Evolutionary conservation across 441 rosid genomes (phyloP).

Genomic region (Adansonia rubrostipa): DNA sequence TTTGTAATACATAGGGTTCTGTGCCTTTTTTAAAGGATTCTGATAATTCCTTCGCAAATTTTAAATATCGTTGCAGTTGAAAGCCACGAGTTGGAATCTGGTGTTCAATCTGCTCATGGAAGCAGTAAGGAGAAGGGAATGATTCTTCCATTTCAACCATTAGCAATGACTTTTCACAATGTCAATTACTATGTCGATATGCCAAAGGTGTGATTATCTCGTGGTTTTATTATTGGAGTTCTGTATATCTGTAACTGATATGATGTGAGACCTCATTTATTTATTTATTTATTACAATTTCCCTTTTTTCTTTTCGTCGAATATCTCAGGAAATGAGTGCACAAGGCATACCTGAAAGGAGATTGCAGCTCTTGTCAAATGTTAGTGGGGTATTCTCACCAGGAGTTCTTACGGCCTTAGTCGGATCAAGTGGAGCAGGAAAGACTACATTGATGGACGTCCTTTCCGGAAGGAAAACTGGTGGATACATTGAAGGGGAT

Average conservation of each 20-base stretch:
- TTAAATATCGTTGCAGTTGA: slow-evolving; percentile 30
- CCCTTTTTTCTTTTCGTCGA: background rate
- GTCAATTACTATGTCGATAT: slow-evolving; percentile 93
- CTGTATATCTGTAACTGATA: background rate
- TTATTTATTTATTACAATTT: background rate
- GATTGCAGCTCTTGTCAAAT: slow-evolving; percentile 69
- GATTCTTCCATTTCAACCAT: slow-evolving; percentile 93
- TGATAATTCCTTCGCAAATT: slow-evolving; percentile 2
- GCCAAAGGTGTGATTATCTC: slow-evolving; percentile 66
- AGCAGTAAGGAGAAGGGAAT: slow-evolving; percentile 65
- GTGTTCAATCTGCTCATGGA: slow-evolving; percentile 30
- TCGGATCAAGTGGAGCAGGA: slow-evolving; percentile 98
- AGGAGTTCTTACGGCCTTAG: slow-evolving; percentile 90
- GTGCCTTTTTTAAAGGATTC: background rate
- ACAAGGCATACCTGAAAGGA: slow-evolving; percentile 72
- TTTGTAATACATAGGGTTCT: background rate
- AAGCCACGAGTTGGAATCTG: slow-evolving; percentile 17
- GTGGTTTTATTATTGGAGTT: slow-evolving; percentile 5
- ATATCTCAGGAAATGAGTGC: slow-evolving; percentile 72
- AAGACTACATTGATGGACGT: slow-evolving; percentile 98
- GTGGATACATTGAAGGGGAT: slow-evolving; percentile 90
- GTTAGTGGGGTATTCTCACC: slow-evolving; percentile 96
- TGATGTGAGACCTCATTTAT: background rate
- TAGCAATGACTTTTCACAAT: slow-evolving; percentile 87
- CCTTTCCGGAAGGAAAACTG: slow-evolving; percentile 95